Base-by-base conservation (phyloP, 306 rosid species). In the Dalbergia cultrata region DNA sequence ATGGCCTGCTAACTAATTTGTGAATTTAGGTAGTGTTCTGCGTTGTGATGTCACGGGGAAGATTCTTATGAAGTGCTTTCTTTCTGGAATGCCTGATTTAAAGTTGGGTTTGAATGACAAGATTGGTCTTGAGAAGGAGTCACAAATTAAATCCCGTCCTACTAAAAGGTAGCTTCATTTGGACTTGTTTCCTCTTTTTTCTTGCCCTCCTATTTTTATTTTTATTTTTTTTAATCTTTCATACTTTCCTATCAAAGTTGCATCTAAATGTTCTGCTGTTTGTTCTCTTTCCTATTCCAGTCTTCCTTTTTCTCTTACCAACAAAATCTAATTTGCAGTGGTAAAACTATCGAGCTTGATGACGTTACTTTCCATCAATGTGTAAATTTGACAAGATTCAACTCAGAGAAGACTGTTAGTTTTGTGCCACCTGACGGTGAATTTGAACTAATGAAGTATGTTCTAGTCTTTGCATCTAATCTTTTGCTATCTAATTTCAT, bases 361-460 rank as follows among this genome's bases (percentile, higher is more conserved):
- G 98, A 93, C 74, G 97, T 93, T 70, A 93, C 98, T 60, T 93
- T 93, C 87, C 97, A 91, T 84, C 98, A 93, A 78, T 93, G 98
- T 85, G 98, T 93, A 78, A 93, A 93, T 80, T 87, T 93, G 91
- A 91, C 97, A 8, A 88, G 98, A 83, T 93, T 93, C 85, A 93
- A 93, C 85, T 87, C 97, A 58, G 97, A 90, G 92, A 93, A 91
- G 89, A 91, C 98, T 0, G 98, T 93, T 77, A 93, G 98, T 86
- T 93, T 93, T 72, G 98, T 93, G 87, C 98, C 98, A 54, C 98
- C 98, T 13, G 98, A 93, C 62, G 98, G 98, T 79, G 98, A 93
- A 91, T 93, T 93, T 86, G 98, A 91, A 63, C 89, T 90, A 84
- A 93, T 93, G 98, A 93, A 91, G 98, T 93, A 89, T 76, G 93